A percentile compares a stretch with the other conserved stretches of the same genome.
These are phyloP conservation scores for Ganoderma multipileum DNA, from an alignment of 1,284 basidiomycete genomes.

Conservation along the genomic window DNA sequence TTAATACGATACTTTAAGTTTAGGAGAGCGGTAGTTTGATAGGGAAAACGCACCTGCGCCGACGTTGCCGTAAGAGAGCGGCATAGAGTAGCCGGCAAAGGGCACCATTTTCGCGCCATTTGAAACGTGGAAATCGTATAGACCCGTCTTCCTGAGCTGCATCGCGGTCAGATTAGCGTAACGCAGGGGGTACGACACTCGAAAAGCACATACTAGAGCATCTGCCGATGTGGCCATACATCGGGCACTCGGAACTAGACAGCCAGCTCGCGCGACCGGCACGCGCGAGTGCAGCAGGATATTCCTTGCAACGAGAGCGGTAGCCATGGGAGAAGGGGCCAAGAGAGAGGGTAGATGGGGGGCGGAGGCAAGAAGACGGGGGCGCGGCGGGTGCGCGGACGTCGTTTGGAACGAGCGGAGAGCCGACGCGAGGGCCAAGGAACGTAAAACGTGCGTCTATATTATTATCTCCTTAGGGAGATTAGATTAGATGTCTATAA, in stretches of 20 bases:
- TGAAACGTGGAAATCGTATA: conserved; percentile 91
- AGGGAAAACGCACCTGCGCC: conserved; percentile 70
- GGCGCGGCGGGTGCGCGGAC: neutral
- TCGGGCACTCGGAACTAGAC: conserved; percentile 8
- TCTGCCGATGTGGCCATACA: conserved; percentile 18
- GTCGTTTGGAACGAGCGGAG: conserved; percentile 11
- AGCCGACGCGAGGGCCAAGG: conserved; percentile 5
- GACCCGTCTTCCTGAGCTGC: conserved; percentile 69
- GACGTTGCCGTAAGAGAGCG: conserved; percentile 83
- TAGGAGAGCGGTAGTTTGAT: neutral
- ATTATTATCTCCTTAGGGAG: conserved; percentile 13
- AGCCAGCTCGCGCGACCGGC: neutral
- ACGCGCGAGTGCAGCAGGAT: conserved; percentile 10
- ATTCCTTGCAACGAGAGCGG: conserved; percentile 3
- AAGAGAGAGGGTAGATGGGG: neutral
- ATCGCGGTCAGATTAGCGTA: neutral
- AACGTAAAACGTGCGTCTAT: conserved; percentile 13
- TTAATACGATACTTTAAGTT: neutral
- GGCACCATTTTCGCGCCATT: conserved; percentile 95
- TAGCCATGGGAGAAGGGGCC: conserved; percentile 1
- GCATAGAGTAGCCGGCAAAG: conserved; percentile 97
- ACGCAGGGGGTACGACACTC: too few species aligned
- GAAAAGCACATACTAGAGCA: conserved; percentile 3
- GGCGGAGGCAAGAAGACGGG: neutral
- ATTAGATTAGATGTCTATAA: conserved; percentile 8